Evolutionary conservation across 2,329 filamentous ascomycete species (phyloP).

Genomic region (Hypoxylon sp.): DNA sequence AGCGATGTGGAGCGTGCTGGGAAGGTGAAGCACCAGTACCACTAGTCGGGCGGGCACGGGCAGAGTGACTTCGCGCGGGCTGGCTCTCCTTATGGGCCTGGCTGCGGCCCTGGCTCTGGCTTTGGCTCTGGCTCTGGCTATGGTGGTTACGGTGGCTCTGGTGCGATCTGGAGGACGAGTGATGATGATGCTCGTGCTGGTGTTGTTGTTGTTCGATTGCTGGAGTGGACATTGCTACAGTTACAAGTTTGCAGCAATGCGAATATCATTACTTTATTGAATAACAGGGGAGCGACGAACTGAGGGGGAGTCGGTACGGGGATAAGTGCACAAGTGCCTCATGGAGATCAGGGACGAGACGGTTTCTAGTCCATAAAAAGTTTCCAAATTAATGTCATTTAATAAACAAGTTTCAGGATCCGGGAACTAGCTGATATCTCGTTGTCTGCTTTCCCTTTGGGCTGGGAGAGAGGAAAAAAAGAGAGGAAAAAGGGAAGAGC

Average conservation of each 20-base stretch:
- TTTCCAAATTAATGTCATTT: constrained; percentile 19
- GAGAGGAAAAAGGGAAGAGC: no score
- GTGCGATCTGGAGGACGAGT: constrained; percentile 30
- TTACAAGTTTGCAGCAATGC: constrained; percentile 19
- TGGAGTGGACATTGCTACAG: constrained; percentile 35
- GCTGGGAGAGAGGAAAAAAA: constrained; percentile 16
- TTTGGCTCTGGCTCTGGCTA: constrained; percentile 35
- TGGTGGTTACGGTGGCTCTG: constrained; percentile 42
- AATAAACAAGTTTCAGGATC: constrained; percentile 1
- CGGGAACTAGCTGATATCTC: neutral
- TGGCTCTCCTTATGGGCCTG: constrained; percentile 16
- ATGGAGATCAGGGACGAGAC: constrained; percentile 11
- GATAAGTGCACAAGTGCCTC: constrained; percentile 16
- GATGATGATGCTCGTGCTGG: constrained; percentile 43
- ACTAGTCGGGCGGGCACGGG: constrained; percentile 48
- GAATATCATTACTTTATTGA: constrained; percentile 20
- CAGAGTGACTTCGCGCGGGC: constrained; percentile 49
- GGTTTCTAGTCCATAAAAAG: constrained; percentile 33
- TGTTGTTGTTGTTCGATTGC: constrained; percentile 36
- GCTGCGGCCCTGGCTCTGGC: constrained; percentile 13
- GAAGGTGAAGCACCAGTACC: constrained; percentile 37
- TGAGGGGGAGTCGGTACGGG: constrained; percentile 9
- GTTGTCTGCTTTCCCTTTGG: no score
- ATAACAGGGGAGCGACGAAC: constrained; percentile 2
- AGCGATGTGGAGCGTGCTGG: constrained; percentile 39